A percentile compares a stretch with the other conserved stretches of the same genome.
These are phyloP conservation scores for Boletales sp. DNA, from an alignment of 768 basidiomycete genomes.

Conservation along the genomic window DNA sequence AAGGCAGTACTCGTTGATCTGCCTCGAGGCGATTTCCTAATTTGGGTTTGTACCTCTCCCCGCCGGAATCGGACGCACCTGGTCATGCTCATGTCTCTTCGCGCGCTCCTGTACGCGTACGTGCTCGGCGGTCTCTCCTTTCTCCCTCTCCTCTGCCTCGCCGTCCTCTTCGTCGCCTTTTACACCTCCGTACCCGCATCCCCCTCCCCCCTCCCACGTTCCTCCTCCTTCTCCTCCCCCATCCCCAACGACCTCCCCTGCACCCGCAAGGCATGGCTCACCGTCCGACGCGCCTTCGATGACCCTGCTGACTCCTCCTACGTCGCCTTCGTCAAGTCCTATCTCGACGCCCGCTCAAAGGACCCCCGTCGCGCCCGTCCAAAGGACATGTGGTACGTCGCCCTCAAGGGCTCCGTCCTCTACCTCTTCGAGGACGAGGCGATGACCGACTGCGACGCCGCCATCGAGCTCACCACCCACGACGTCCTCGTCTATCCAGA, in stretches of 20 bases:
- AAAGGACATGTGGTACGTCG: slow-evolving; percentile 91
- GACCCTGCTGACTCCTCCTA: slow-evolving; percentile 68
- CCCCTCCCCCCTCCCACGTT: slow-evolving; percentile 25
- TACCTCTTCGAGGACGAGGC: slow-evolving; percentile 93
- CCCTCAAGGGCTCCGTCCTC: slow-evolving; percentile 85
- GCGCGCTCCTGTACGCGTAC: slow-evolving; percentile 77
- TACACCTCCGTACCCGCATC: slow-evolving; percentile 87
- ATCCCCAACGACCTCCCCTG: slow-evolving; percentile 52
- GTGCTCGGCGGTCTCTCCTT: slow-evolving; percentile 89
- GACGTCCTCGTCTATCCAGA: slow-evolving; percentile 75
- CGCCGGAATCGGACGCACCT: background rate
- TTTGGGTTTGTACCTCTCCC: too few species aligned
- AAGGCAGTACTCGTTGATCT: too few species aligned
- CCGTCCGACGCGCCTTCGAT: slow-evolving; percentile 75
- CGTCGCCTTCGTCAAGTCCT: slow-evolving; percentile 74
- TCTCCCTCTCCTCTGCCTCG: slow-evolving; percentile 69
- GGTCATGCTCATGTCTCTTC: slow-evolving; percentile 53
- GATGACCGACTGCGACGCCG: slow-evolving; percentile 87
- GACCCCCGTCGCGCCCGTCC: slow-evolving; percentile 81
- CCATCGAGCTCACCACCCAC: slow-evolving; percentile 80
- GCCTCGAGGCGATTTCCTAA: too few species aligned
- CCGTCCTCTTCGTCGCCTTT: slow-evolving; percentile 55
- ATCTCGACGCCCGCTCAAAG: slow-evolving; percentile 77
- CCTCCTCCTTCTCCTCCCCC: slow-evolving; percentile 41
- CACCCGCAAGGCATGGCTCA: slow-evolving; percentile 79